Evolutionary conservation across 2,329 filamentous ascomycete species (phyloP).

Genomic region (Diplocarpon rosae): DNA sequence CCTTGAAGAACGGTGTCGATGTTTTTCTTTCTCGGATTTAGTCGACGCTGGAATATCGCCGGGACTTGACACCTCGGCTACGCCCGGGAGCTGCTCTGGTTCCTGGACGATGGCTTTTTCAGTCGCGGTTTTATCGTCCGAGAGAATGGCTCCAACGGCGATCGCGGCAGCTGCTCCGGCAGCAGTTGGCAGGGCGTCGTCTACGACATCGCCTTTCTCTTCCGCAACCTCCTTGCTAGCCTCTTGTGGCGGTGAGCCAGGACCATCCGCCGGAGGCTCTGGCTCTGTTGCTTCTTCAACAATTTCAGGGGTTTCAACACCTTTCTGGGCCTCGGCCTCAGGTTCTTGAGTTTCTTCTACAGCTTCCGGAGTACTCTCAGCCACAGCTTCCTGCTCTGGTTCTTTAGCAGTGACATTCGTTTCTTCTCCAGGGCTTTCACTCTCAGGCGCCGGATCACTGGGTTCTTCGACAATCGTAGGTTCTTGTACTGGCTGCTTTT

Average conservation of each 20-base stretch:
- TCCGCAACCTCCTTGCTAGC: not conserved
- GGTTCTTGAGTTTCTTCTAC: constrained; percentile 3
- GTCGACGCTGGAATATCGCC: constrained; percentile 9
- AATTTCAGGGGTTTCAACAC: not conserved
- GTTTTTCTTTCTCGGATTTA: constrained; percentile 14
- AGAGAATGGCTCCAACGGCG: constrained; percentile 7
- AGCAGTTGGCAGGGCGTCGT: constrained; percentile 5
- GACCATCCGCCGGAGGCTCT: not conserved
- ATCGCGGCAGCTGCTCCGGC: constrained; percentile 7
- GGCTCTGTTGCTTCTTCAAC: not conserved
- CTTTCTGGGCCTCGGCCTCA: not conserved
- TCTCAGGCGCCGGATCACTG: constrained; percentile 4
- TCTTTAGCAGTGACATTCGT: not conserved
- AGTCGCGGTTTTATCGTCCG: constrained; percentile 10
- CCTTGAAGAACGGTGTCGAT: constrained; percentile 16
- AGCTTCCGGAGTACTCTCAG: not conserved
- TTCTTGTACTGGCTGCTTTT: too few species aligned
- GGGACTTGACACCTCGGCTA: constrained; percentile 9
- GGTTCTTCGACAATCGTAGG: not conserved
- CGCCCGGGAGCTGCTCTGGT: constrained; percentile 15
- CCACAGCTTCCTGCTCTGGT: not conserved
- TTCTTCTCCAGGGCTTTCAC: not conserved
- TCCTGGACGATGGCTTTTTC: constrained; percentile 20
- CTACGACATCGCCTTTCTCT: not conserved
- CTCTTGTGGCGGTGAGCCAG: not conserved